phyloP scores from a whole-genome alignment of 1,284 basidiomycete species.

The Erythrobasidium hasegawianum region DNA sequence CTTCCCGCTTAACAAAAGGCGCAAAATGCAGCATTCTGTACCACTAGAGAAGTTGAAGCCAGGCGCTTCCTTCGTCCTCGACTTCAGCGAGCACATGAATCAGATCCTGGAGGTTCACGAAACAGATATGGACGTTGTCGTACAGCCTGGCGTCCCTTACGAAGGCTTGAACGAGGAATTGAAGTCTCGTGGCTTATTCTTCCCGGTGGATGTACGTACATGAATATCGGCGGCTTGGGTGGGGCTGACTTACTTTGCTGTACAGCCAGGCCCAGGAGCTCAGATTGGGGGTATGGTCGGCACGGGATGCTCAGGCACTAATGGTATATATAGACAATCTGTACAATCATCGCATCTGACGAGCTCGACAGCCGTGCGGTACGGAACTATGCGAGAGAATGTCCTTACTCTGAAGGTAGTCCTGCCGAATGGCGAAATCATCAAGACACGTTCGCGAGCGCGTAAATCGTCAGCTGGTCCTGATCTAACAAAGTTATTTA shows the following conservation, averaged over 20 bases:
- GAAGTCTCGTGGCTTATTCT: not conserved
- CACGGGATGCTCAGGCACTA: conserved; percentile 39
- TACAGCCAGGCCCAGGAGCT: conserved; percentile 47
- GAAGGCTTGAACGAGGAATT: conserved; percentile 6
- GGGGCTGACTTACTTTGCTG: conserved; percentile 79
- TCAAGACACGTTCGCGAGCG: conserved; percentile 81
- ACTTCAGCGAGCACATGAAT: conserved; percentile 74
- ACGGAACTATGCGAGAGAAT: conserved; percentile 59
- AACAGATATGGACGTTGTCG: conserved; percentile 72
- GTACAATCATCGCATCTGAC: no score
- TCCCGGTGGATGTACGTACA: not conserved
- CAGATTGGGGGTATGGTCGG: conserved; percentile 80
- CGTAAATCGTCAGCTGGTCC: conserved; percentile 85
- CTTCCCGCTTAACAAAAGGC: conserved; percentile 31
- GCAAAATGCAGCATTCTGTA: conserved; percentile 26
- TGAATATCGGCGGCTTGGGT: not conserved
- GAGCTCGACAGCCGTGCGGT: conserved; percentile 69
- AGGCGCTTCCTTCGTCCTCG: conserved; percentile 53
- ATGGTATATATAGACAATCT: no score
- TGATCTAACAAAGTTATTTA: conserved; percentile 84
- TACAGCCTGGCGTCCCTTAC: conserved; percentile 49
- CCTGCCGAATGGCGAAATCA: conserved; percentile 81
- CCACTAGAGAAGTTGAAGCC: conserved; percentile 36
- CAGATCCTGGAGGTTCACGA: conserved; percentile 72
- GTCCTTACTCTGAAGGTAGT: conserved; percentile 66